Conservation (phyloP, 2,329 filamentous ascomycete genomes). For the Hortaea sp. region DNA sequence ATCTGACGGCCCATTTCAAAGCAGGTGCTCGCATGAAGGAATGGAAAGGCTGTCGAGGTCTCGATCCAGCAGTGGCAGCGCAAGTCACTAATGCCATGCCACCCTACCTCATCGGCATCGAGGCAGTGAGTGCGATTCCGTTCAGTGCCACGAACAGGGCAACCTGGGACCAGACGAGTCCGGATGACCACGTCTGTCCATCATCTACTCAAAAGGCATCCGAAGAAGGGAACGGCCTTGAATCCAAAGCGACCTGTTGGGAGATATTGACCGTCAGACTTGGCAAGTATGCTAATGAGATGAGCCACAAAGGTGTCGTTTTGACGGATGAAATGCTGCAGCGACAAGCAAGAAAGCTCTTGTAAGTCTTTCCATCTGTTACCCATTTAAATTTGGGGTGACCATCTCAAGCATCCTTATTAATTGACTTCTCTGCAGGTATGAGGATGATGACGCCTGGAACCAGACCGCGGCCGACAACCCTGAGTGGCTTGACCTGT, state of each 20-base stretch:
- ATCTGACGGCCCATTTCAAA: slow-evolving; percentile 46
- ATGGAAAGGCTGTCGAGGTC: slow-evolving; percentile 47
- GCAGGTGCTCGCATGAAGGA: slow-evolving; percentile 42
- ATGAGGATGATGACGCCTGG: slow-evolving; percentile 40
- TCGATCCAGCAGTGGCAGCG: slow-evolving; percentile 38
- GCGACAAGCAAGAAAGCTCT: slow-evolving; percentile 34
- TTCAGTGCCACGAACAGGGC: slow-evolving; percentile 33
- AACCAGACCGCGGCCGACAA: slow-evolving; percentile 34
- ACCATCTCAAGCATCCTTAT: slow-evolving; percentile 24
- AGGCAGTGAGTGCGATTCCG: slow-evolving; percentile 35
- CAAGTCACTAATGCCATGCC: slow-evolving; percentile 43
- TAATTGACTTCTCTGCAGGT: slow-evolving; percentile 12
- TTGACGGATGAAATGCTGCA: slow-evolving; percentile 43
- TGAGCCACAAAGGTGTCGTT: slow-evolving; percentile 28
- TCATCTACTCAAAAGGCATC: background rate
- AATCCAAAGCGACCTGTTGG: slow-evolving; percentile 34
- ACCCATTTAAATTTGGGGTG: no score
- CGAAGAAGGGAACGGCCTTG: background rate
- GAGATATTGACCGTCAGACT: slow-evolving; percentile 39
- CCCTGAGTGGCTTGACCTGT: slow-evolving; percentile 38
- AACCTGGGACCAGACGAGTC: slow-evolving; percentile 7
- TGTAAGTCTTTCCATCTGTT: slow-evolving; percentile 12
- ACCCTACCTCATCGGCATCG: slow-evolving; percentile 41
- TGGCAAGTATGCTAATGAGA: slow-evolving; percentile 34
- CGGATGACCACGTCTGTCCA: background rate